Evolutionary conservation across 495 filamentous ascomycete species (phyloP).

Genomic region (Tuber umbilicatum): DNA sequence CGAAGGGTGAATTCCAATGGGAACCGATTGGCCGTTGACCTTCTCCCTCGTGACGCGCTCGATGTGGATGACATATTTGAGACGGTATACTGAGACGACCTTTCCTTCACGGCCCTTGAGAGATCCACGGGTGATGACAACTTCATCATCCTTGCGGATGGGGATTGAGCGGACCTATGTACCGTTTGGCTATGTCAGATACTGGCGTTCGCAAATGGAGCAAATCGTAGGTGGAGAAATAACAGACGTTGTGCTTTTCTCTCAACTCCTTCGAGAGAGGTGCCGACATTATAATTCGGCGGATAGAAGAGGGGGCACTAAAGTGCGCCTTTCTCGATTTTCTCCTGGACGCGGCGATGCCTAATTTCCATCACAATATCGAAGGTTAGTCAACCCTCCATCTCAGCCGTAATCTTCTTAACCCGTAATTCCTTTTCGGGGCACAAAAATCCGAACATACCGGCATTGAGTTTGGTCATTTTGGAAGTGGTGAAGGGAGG

Average conservation of each 20-base stretch:
- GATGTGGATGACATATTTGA: constrained; percentile 90
- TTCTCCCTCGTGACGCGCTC: constrained; percentile 92
- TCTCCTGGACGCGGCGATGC: constrained; percentile 73
- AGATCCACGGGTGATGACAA: constrained; percentile 74
- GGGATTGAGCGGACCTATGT: constrained; percentile 86
- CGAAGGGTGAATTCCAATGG: constrained; percentile 78
- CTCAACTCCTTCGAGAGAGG: constrained; percentile 90
- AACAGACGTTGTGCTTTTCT: constrained; percentile 85
- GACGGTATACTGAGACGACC: constrained; percentile 91
- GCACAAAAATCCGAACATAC: constrained; percentile 41
- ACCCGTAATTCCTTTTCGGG: neutral
- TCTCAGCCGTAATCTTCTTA: neutral
- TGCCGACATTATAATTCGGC: constrained; percentile 89
- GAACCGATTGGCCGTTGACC: constrained; percentile 83
- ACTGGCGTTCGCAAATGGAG: neutral
- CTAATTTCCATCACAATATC: constrained; percentile 9
- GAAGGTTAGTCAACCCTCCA: constrained; percentile 1
- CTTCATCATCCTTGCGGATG: constrained; percentile 96
- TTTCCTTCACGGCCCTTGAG: constrained; percentile 96
- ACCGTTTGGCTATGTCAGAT: constrained; percentile 11
- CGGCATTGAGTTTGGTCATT: constrained; percentile 56
- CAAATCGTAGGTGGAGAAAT: constrained; percentile 8
- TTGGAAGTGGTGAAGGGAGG: constrained; percentile 43
- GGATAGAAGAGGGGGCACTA: constrained; percentile 79
- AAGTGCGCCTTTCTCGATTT: constrained; percentile 99